Evolutionary conservation across 257 asterid species (phyloP), one percentile per base, ranked within the genome.

Genomic region (Solanum chilense): DNA sequence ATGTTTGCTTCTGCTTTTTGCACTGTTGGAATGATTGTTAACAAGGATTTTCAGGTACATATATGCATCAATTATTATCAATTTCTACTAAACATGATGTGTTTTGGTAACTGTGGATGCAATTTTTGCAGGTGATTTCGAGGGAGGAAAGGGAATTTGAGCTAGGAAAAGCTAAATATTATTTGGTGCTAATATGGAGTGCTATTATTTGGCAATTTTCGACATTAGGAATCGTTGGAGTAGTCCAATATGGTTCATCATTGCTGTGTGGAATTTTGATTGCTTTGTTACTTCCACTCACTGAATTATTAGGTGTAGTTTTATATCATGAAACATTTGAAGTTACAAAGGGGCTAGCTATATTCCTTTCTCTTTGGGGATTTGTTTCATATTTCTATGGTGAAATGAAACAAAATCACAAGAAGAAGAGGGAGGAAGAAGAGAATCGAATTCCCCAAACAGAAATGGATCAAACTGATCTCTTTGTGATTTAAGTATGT

Each of bases 311-410:
- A 21, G 87, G 85, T 29, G 27, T 84, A 6, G 12, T 88, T 41
- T 74, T 88, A 44, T 87, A 5, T 47, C 77, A 75, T 3, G 89
- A 88, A n/a, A 84, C 77, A 7, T 87, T 87, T 11, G 70, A 84
- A 60, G 85, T 77, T 21, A 31, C 66, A 83, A 87, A 87, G 31
- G 87, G 90, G 0, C 84, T 90, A 10, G 69, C 92, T 3, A 87
- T 90, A 9, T 76, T 83, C 7, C 89, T 90, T 8, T 89, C 92
- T 12, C 83, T 90, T 12, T 90, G 92, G 91, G 92, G 92, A 35
- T 89, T 90, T 25, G 88, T 87, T 66, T 90, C 92, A 0, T 90
- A 16, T 23, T 56, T 31, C 83, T 90, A 90, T 27, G 92, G 92
- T 20, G 91, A 88, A 83, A 60, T 87, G 0, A 90, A 89, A 45